Percentiles rank a stretch among this genome's conserved stretches.
Conservation (phyloP, 2,329 filamentous ascomycete species). For the Fusarium sp. region DNA sequence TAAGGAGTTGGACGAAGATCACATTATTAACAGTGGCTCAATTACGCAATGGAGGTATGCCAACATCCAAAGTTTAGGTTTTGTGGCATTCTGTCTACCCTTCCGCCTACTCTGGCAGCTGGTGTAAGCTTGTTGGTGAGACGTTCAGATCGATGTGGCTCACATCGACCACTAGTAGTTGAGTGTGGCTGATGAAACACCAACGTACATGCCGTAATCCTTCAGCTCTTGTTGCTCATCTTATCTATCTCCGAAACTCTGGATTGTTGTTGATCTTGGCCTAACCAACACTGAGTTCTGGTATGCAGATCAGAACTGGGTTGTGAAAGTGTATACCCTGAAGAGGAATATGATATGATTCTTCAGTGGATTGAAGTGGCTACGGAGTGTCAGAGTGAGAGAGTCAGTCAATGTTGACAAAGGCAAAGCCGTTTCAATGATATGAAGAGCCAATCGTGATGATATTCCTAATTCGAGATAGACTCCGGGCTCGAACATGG, state of each 20-base stretch:
- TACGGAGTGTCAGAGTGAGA: background rate
- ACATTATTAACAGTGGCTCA: background rate
- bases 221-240: background rate
- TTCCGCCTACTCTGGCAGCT: background rate
- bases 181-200: background rate
- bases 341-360: slow-evolving; percentile 3
- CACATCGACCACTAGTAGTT: background rate
- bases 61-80: background rate
- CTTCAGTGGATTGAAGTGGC: background rate
- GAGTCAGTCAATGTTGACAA: background rate
- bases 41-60: slow-evolving; percentile 4
- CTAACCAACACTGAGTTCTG: slow-evolving; percentile 6
- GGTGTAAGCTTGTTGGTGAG: slow-evolving; percentile 22
- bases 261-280: background rate
- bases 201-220: background rate
- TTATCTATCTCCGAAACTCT: slow-evolving; percentile 12
- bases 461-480: background rate
- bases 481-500: slow-evolving; percentile 2
- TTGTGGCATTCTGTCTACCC: slow-evolving; percentile 15
- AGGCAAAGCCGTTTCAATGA: background rate
- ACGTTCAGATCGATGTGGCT: slow-evolving; percentile 20
- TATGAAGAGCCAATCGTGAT: background rate
- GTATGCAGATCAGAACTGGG: slow-evolving; percentile 29
- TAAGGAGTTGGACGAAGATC: slow-evolving; percentile 11
- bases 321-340: slow-evolving; percentile 1